phyloP scores from a whole-genome alignment of 75 land plant species.

The Sequoiadendron giganteum region DNA sequence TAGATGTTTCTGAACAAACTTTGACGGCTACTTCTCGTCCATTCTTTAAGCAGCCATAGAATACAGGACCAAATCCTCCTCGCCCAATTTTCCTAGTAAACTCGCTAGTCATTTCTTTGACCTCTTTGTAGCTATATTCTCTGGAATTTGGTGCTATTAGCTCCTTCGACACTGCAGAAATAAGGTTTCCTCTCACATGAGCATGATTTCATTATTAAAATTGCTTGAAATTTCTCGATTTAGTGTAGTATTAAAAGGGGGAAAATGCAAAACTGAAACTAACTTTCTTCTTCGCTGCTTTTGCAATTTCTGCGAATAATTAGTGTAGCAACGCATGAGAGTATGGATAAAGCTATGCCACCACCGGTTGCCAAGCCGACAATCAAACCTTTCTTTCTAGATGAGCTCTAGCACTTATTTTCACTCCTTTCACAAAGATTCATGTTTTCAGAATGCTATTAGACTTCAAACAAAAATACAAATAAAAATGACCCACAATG shows the following conservation, averaged over 20 bases:
- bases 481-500: too few relatives aligned
- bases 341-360: not conserved
- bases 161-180: not conserved
- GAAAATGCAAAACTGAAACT: not conserved
- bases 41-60: constrained; percentile 29
- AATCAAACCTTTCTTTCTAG: not conserved
- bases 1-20: constrained; percentile 25
- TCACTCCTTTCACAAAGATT: not conserved
- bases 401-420: not conserved
- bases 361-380: not conserved
- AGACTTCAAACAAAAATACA: too few relatives aligned
- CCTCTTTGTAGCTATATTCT: constrained; percentile 16
- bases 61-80: constrained; percentile 56
- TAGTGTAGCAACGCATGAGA: not conserved
- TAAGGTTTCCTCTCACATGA: not conserved
- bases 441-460: not conserved
- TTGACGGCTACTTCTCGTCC: constrained; percentile 42
- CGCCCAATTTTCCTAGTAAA: constrained; percentile 30
- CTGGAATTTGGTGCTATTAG: not conserved
- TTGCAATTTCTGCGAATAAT: not conserved
- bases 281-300: not conserved
- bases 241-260: not conserved
- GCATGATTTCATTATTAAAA: not conserved
- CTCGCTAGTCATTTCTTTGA: constrained; percentile 27
- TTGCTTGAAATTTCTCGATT: not conserved